Evolutionary conservation across 116 monocot genomes (phyloP).

Genomic region (Phalaenopsis hybrid): DNA sequence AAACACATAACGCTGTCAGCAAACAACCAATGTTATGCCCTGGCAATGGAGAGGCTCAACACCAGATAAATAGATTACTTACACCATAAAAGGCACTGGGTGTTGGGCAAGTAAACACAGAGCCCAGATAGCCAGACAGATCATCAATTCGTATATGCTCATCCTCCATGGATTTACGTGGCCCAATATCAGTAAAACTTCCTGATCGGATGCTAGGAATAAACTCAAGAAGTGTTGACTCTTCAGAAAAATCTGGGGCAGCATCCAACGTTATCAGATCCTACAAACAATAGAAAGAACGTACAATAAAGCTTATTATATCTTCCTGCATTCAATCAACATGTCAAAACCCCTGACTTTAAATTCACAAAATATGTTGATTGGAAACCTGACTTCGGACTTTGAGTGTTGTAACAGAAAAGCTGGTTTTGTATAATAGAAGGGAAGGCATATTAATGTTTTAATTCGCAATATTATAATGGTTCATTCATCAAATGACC

Average conservation of each 20-base stretch:
- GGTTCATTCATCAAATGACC: neutral
- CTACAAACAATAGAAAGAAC: neutral
- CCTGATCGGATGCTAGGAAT: constrained; percentile 58
- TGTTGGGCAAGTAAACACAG: constrained; percentile 15
- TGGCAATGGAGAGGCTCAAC: neutral
- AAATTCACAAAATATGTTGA: neutral
- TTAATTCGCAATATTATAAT: neutral
- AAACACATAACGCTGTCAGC: neutral
- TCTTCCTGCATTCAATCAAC: neutral
- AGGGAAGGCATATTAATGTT: no score
- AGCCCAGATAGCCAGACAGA: constrained; percentile 19
- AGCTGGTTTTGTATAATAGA: neutral
- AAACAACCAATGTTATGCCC: no score
- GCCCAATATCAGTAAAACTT: constrained; percentile 62
- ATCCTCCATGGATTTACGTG: constrained; percentile 64
- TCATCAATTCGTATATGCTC: constrained; percentile 69
- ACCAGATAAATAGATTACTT: neutral
- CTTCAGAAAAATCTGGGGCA: neutral
- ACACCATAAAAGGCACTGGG: constrained; percentile 31
- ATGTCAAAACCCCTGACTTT: neutral
- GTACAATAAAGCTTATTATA: neutral
- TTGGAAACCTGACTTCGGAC: neutral
- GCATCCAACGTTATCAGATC: neutral
- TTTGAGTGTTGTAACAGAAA: neutral
- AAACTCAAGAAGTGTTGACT: constrained; percentile 17